Evolutionary conservation across 306 rosid genomes (phyloP).

Genomic region (Dalbergia cultrata): DNA sequence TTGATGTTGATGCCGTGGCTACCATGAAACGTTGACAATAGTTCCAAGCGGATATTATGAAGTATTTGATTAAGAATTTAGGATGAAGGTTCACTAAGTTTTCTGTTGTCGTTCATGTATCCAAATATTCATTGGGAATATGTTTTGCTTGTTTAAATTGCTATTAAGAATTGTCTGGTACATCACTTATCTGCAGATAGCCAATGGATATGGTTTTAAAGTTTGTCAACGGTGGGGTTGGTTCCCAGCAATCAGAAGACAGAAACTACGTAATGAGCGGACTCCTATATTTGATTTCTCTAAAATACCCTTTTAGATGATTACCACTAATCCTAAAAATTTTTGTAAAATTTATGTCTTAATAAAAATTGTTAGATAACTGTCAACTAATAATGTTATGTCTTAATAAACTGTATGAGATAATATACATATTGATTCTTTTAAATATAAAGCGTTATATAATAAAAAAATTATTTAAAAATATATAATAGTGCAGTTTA

Average conservation of each 20-base stretch:
- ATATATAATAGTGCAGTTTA: no score
- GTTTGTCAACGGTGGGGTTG: constrained; percentile 38
- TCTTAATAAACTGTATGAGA: no score
- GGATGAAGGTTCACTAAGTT: constrained; percentile 13
- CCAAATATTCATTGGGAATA: constrained; percentile 7
- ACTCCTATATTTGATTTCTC: no score
- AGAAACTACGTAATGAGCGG: no score
- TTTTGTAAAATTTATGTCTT: no score
- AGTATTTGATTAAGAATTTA: neutral
- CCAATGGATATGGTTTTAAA: neutral
- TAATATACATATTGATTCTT: no score
- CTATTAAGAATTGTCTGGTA: neutral
- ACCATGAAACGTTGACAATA: constrained; percentile 15
- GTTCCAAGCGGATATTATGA: neutral
- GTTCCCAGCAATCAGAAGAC: constrained; percentile 36
- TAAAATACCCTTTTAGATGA: no score
- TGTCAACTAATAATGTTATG: no score
- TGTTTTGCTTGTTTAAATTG: neutral
- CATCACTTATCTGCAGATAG: neutral
- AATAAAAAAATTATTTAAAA: no score
- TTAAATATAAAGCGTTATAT: no score
- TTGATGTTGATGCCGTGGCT: constrained; percentile 16
- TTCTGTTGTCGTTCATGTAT: constrained; percentile 22
- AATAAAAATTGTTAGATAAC: no score
- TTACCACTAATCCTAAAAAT: no score